phyloP scores from a whole-genome alignment of 2,329 filamentous ascomycete species.

The Epichloe coenophiala region DNA sequence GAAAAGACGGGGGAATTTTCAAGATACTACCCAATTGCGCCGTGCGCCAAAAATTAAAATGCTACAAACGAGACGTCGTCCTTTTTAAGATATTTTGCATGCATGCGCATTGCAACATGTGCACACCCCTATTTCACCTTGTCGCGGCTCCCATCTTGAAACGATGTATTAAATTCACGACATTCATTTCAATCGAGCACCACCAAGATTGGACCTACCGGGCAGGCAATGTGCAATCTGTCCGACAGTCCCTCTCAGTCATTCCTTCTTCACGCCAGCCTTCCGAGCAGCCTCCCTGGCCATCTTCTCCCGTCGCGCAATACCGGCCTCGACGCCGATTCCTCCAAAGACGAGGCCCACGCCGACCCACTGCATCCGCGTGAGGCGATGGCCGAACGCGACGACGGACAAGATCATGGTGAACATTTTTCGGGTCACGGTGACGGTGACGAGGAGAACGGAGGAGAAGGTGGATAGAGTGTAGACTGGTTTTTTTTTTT shows the following conservation, averaged over 20 bases:
- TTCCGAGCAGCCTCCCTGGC: slow-evolving; percentile 57
- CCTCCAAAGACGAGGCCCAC: slow-evolving; percentile 89
- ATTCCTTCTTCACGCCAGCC: slow-evolving; percentile 20
- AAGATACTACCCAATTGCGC: no score
- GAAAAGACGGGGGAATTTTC: no score
- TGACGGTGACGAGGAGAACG: slow-evolving; percentile 86
- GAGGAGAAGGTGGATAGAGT: slow-evolving; percentile 87
- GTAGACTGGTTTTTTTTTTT: slow-evolving; percentile 44
- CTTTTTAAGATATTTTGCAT: no score
- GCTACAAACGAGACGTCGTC: no score
- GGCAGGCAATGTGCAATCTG: no score
- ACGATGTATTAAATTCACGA: no score
- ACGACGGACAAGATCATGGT: slow-evolving; percentile 96
- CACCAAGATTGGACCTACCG: no score
- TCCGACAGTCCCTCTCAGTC: slow-evolving; percentile 5
- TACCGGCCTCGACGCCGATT: slow-evolving; percentile 77
- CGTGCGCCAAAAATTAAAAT: no score
- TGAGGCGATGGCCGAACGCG: slow-evolving; percentile 82
- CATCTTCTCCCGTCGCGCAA: slow-evolving; percentile 71
- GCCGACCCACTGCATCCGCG: slow-evolving; percentile 83
- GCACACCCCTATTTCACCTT: no score
- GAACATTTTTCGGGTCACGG: slow-evolving; percentile 96
- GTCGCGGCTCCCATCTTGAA: no score
- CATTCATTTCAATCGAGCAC: no score
- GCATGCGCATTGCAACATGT: no score